Percentiles rank a stretch among this genome's conserved stretches.
Conservation (phyloP, 768 basidiomycete species). For the Boletus vinaceobasis region DNA sequence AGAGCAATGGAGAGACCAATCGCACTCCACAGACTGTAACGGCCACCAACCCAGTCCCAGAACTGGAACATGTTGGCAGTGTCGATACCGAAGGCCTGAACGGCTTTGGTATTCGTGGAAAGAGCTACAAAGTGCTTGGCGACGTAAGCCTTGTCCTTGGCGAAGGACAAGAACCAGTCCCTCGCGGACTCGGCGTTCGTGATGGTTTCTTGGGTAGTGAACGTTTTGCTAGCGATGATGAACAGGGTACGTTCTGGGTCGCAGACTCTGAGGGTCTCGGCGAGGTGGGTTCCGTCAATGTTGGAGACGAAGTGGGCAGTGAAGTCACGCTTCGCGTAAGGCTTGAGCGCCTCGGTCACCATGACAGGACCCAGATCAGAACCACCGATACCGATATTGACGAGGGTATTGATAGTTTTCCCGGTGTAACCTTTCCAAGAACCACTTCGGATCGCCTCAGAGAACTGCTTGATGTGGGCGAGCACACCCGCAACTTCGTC, state of each 20-base stretch:
- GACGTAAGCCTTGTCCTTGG: constrained; percentile 86
- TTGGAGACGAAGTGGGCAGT: constrained; percentile 90
- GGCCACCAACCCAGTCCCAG: constrained; percentile 99
- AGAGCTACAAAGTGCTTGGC: constrained; percentile 99
- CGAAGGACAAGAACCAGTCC: constrained; percentile 86
- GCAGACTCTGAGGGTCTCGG: constrained; percentile 77
- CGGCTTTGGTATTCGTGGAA: constrained; percentile 92
- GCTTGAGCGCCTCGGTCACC: constrained; percentile 97
- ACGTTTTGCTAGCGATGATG: constrained; percentile 98
- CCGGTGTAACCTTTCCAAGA: constrained; percentile 97
- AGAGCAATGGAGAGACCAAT: constrained; percentile 95
- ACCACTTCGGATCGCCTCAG: constrained; percentile 78
- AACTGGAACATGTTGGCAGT: constrained; percentile 97
- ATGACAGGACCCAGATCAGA: constrained; percentile 98
- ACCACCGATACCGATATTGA: constrained; percentile 99
- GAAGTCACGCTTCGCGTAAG: constrained; percentile 87
- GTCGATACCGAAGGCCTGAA: constrained; percentile 90
- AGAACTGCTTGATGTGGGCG: constrained; percentile 88
- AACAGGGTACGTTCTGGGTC: constrained; percentile 93
- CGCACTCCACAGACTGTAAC: constrained; percentile 98
- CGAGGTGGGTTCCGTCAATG: constrained; percentile 97
- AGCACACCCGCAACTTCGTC: constrained; percentile 82
- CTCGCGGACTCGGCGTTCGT: constrained; percentile 95
- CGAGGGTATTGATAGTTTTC: constrained; percentile 88
- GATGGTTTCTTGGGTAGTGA: constrained; percentile 99